Evolutionary conservation across 2,329 filamentous ascomycete species (phyloP), one percentile per base, ranked within the genome.

Genomic region (Aspergillus persii): DNA sequence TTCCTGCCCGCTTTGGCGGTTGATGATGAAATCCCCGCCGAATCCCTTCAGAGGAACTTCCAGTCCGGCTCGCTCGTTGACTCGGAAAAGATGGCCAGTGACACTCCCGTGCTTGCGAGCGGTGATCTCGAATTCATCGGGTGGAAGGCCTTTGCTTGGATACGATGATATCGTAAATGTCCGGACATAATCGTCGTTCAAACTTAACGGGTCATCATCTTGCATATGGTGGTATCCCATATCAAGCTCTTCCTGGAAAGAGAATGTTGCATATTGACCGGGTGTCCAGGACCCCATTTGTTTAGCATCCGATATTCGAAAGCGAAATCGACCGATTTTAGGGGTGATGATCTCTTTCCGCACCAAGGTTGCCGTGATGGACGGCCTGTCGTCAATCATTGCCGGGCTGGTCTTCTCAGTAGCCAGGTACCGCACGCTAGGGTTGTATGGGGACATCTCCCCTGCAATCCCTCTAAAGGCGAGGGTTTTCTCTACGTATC

Each of bases 121-220:
- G 4, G 90, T 94, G 62, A 96, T 88, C 66, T 93, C 87, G 57
- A 95, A 82, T 66, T 87, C 81, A 39, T 79, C 68, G 57, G 74
- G 60, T 53, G 74, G 61, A 46, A 71, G 63, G 47, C 67, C 57
- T 65, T 72, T 51, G 63, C 72, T 54, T 60, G 87, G 84, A 1
- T 78, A 74, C 2, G 83, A 90, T 1, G 89, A 90, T 0, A 96
- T 83, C 2, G 92, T 96, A 69, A 96, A 96, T 0, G 91, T 96
- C 30, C 92, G 81, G 4, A 95, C 80, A 62, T 86, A 93, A 70
- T 96, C 91, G 70, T 96, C 92, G 67, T 96, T 96, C 15, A 96
- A 73, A 66, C 86, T 90, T 63, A 83, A 82, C 4, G 92, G 92
- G 64, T 96, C 91, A 58, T 89, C 86, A 63, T 96, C 88, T 2